Percentiles rank a stretch among this genome's conserved stretches.
These are phyloP conservation scores for Microdochium paspali DNA, from an alignment of 2,329 filamentous ascomycete genomes.

Conservation along the genomic window DNA sequence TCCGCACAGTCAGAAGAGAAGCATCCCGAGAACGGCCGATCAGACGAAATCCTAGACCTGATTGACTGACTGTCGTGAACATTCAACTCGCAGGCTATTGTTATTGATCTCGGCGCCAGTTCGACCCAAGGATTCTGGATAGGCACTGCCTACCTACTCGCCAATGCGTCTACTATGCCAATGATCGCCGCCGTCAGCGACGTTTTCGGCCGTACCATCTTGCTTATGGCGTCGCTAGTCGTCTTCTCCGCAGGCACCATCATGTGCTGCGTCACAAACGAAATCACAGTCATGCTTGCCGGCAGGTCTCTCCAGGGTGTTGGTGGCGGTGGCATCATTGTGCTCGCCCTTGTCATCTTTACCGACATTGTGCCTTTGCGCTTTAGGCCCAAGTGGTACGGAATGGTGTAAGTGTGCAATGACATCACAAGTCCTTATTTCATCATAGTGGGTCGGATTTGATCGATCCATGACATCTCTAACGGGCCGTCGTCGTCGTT, in stretches of 20 bases:
- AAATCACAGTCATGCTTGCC: conserved; percentile 22
- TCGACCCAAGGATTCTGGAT: conserved; percentile 18
- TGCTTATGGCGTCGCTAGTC: conserved; percentile 20
- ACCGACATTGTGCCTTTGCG: conserved; percentile 31
- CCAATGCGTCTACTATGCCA: conserved; percentile 16
- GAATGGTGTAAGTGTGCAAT: conserved; percentile 19
- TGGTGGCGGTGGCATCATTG: conserved; percentile 30
- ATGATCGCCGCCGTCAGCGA: conserved; percentile 21
- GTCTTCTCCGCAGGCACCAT: conserved; percentile 34
- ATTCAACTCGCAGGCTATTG: conserved; percentile 11
- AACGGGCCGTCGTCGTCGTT: background rate
- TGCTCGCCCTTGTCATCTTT: conserved; percentile 28
- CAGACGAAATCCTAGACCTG: too few relatives aligned
- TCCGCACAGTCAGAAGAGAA: too few relatives aligned
- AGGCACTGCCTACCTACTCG: conserved; percentile 16
- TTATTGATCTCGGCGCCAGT: conserved; percentile 12
- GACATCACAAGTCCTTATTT: background rate
- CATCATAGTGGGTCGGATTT: too few relatives aligned
- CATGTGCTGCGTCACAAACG: conserved; percentile 23
- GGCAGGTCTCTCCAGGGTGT: conserved; percentile 29
- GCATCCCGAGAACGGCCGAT: too few relatives aligned
- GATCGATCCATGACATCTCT: too few relatives aligned
- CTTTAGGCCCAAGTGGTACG: conserved; percentile 30
- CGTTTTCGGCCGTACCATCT: conserved; percentile 23
- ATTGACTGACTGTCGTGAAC: too few relatives aligned